Evolutionary conservation across 192 early-diverging fungal genomes (phyloP).

Genomic region (Phycomyces blakesleeanus): DNA sequence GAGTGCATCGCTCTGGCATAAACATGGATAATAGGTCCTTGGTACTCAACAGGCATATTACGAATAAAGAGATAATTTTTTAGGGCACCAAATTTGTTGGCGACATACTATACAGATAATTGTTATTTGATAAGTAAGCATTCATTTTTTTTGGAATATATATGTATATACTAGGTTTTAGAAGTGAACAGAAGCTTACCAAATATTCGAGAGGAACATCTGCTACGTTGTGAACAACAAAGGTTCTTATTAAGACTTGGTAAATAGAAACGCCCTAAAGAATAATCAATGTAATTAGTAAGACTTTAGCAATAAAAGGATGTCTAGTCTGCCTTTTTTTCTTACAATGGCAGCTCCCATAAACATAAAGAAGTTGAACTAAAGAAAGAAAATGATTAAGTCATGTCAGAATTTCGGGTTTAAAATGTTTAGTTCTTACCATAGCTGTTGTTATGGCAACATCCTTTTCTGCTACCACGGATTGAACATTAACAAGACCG

Average conservation of each 20-base stretch:
- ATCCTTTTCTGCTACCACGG: slow-evolving; percentile 37
- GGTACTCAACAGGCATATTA: slow-evolving; percentile 12
- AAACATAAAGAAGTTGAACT: slow-evolving; percentile 29
- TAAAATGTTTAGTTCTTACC: too few relatives aligned
- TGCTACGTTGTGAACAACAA: slow-evolving; percentile 1
- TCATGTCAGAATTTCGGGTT: too few relatives aligned
- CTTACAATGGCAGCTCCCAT: slow-evolving; percentile 15
- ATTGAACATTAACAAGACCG: slow-evolving; percentile 41
- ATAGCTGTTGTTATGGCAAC: slow-evolving; percentile 43
- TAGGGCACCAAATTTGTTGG: slow-evolving; percentile 8
- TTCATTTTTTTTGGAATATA: too few relatives aligned
- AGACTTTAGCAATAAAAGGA: too few relatives aligned
- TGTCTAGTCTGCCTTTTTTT: too few relatives aligned
- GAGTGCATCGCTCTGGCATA: slow-evolving; percentile 21
- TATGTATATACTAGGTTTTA: too few relatives aligned
- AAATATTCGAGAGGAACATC: slow-evolving; percentile 6
- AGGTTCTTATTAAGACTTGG: slow-evolving; percentile 3
- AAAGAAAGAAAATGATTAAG: too few relatives aligned
- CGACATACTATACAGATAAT: background rate
- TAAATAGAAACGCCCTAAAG: slow-evolving; percentile 26
- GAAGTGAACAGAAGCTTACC: background rate
- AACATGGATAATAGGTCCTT: slow-evolving; percentile 9
- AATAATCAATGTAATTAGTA: too few relatives aligned
- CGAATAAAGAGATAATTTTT: slow-evolving; percentile 11
- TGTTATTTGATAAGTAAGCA: too few relatives aligned